Base-by-base conservation (phyloP, 1,284 basidiomycete species). In the Tylopilus sp. region DNA sequence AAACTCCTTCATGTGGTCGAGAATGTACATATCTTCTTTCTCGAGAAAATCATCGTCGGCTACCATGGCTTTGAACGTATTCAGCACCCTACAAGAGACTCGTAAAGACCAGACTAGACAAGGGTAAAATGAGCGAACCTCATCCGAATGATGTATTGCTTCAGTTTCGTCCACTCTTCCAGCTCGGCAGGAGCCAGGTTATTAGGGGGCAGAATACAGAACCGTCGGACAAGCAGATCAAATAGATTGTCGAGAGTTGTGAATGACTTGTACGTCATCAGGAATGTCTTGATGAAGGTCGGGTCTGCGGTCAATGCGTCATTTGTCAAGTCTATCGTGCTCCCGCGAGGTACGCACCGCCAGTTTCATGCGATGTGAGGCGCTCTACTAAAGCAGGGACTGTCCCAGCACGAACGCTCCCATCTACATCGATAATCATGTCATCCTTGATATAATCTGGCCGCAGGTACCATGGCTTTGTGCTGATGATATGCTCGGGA, bases 231-330 rank as follows among this genome's bases (percentile, higher is more conserved):
- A 24, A 99, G 80, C n/a, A 91, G 74, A 46, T 92, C 84, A 52
- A 98, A 86, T 20, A 99, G 72, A 52, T 93, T 87, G 50, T 91
- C 80, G 17, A 92, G 75, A 1, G 85, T 87, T 14, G 91, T 93
- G 69, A 99, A 99, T 0, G 93, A 95, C 59, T 94, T 92, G 76
- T 94, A 97, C 1, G 96, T 99, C 80, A 97, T 88, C 55, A 99
- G 70, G 79, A 99, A 99, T 2, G 94, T 88, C 66, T 90, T 88
- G 66, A 85, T 90, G 71, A 91, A 99, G 7, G 82, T 81, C 0
- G 82, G 76, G 66, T 94, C 93, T 88, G 21, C 7, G 20, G 48
- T 34, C 34, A 50, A 50, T 14, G 17, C 14, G 44, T 60, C 37
- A 53, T 36, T 18, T 18, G 6, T 3, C 43, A 30, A 12, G 10